Evolutionary conservation across 345 rosid genomes (phyloP).

Genomic region (Rhodomyrtus tomentosa): DNA sequence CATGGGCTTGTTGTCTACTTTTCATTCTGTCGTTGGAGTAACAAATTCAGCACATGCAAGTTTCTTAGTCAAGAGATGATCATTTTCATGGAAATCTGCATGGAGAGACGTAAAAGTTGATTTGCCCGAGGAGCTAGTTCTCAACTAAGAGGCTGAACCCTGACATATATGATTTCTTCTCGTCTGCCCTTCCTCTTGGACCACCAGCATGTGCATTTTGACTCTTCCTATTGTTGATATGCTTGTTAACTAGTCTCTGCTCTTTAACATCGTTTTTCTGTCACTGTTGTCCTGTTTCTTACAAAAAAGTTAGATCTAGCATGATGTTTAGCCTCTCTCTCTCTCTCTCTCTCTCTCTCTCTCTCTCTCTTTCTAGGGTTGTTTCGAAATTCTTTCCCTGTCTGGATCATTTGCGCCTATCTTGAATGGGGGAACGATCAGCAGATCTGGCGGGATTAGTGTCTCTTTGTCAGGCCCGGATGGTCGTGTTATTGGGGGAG

Average conservation of each 20-base stretch:
- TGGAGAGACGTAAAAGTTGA: not conserved
- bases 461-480: slow-evolving; percentile 40
- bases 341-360: not conserved
- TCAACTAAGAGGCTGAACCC: not conserved
- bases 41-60: not conserved
- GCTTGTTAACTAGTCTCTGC: not conserved
- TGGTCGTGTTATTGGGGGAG: slow-evolving; percentile 41
- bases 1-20: not conserved
- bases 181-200: not conserved
- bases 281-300: not conserved
- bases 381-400: slow-evolving; percentile 38
- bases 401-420: slow-evolving; percentile 36
- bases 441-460: slow-evolving; percentile 45
- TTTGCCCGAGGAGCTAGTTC: not conserved
- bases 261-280: not conserved
- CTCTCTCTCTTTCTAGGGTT: slow-evolving; percentile 15
- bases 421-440: slow-evolving; percentile 29
- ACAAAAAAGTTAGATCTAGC: not conserved
- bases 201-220: not conserved
- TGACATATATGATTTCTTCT: not conserved
- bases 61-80: not conserved
- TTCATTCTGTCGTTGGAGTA: not conserved
- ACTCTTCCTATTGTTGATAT: not conserved
- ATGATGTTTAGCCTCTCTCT: not conserved
- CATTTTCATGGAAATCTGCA: not conserved